These are phyloP conservation scores for Aspergillus baeticus DNA, from an alignment of 495 filamentous ascomycete genomes.

Conservation along the genomic window DNA sequence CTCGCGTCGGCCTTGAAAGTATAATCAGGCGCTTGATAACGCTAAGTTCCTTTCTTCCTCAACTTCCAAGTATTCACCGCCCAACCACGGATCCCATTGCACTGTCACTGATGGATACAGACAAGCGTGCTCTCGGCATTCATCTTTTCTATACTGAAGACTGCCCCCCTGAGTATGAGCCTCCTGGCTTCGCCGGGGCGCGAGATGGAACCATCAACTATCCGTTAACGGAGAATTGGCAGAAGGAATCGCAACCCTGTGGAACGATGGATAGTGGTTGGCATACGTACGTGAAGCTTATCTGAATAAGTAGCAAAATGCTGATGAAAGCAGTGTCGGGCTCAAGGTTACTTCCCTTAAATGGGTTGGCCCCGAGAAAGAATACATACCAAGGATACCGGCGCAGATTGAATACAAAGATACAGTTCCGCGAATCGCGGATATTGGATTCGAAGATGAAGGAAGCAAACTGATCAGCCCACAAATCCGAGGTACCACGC, in stretches of 20 bases:
- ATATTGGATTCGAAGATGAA: constrained; percentile 24
- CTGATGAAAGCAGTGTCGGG: constrained; percentile 24
- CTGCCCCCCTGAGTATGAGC: constrained; percentile 36
- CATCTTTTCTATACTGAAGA: constrained; percentile 48
- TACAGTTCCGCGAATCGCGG: constrained; percentile 15
- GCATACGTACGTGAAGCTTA: constrained; percentile 28
- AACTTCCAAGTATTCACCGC: constrained; percentile 38
- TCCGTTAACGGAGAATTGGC: constrained; percentile 35
- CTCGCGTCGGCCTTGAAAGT: constrained; percentile 33
- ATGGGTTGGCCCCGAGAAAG: constrained; percentile 24
- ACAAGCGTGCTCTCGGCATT: constrained; percentile 39
- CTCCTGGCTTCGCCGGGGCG: constrained; percentile 36
- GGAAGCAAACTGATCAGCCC: not conserved
- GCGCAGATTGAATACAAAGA: constrained; percentile 27
- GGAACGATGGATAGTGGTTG: constrained; percentile 34
- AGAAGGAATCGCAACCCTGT: constrained; percentile 26
- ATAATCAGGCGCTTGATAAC: constrained; percentile 38
- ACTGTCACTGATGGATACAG: constrained; percentile 17
- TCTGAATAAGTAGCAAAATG: not conserved
- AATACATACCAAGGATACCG: constrained; percentile 25
- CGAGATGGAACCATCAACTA: constrained; percentile 32
- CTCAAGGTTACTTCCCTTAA: constrained; percentile 36
- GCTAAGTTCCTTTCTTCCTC: constrained; percentile 37
- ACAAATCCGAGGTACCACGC: constrained; percentile 4
- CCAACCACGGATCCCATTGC: not conserved